These are phyloP conservation scores for Acanthamoeba castellanii DNA, from an alignment of 208 protist genomes.

Conservation along the genomic window DNA sequence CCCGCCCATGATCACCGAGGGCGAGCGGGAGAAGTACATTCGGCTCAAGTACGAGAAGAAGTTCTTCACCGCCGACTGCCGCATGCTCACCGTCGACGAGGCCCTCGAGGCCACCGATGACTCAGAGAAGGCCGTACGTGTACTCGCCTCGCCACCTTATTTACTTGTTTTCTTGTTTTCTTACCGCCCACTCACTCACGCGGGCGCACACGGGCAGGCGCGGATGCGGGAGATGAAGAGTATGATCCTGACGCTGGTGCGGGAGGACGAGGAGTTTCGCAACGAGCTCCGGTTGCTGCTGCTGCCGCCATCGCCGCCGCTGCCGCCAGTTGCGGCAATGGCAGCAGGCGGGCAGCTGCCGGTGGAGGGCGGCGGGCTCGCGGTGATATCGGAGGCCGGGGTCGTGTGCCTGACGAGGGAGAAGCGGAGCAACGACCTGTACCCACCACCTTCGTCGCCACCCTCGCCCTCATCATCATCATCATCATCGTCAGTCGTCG, in stretches of 20 bases:
- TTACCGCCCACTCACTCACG: background rate
- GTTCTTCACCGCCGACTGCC: constrained; percentile 55
- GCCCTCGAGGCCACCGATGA: background rate
- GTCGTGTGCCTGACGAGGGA: background rate
- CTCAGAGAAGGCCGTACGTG: background rate
- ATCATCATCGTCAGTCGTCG: too few species aligned
- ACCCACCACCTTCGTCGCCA: too few species aligned
- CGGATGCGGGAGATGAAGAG: constrained; percentile 44
- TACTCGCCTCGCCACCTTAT: background rate
- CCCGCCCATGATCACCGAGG: background rate
- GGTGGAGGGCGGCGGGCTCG: background rate
- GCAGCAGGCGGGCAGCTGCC: background rate
- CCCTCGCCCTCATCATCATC: too few species aligned
- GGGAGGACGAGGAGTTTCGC: constrained; percentile 39
- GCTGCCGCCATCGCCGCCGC: background rate
- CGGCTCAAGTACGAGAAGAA: constrained; percentile 71
- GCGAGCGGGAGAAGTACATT: constrained; percentile 68
- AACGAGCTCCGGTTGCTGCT: constrained; percentile 30
- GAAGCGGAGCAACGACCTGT: background rate
- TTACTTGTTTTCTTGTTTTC: background rate
- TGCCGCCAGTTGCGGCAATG: background rate
- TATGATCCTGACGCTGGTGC: constrained; percentile 3
- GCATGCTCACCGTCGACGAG: background rate
- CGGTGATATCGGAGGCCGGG: background rate
- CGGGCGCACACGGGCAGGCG: background rate